Conservation (phyloP, 306 rosid species). For the Vigna nakashimae region DNA sequence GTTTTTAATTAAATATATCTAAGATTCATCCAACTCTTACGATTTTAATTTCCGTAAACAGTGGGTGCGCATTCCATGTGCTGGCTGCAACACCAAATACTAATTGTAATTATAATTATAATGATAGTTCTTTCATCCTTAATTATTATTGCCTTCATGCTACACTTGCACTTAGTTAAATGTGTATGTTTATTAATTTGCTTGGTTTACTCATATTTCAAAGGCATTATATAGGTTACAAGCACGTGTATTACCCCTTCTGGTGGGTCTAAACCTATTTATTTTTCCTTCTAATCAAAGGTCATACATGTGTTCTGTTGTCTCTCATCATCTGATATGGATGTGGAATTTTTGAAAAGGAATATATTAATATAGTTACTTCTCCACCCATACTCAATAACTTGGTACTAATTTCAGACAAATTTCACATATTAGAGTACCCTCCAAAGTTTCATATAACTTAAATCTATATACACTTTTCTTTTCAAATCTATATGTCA, state of each 20-base stretch:
- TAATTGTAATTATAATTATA: neutral
- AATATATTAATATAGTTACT: neutral
- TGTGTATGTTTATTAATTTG: slow-evolving; percentile 10
- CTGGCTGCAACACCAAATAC: slow-evolving; percentile 22
- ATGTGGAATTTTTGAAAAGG: neutral
- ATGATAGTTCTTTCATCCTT: slow-evolving; percentile 1
- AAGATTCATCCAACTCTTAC: neutral
- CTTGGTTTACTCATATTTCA: slow-evolving; percentile 17
- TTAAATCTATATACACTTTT: too few relatives aligned
- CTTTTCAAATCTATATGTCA: too few relatives aligned
- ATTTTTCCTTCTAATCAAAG: slow-evolving; percentile 22
- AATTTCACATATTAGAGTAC: too few relatives aligned
- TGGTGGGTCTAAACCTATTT: slow-evolving; percentile 25
- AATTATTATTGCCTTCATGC: neutral
- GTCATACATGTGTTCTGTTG: slow-evolving; percentile 36
- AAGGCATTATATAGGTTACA: slow-evolving; percentile 10
- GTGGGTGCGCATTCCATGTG: slow-evolving; percentile 49
- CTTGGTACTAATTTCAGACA: neutral
- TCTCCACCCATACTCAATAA: neutral
- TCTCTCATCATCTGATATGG: neutral
- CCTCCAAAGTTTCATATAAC: too few relatives aligned
- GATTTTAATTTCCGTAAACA: slow-evolving; percentile 22
- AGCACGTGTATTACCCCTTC: slow-evolving; percentile 52
- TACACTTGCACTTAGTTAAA: slow-evolving; percentile 26
- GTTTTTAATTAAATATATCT: too few relatives aligned